Base-by-base conservation (phyloP, 495 filamentous ascomycete genomes). In the Lophium mytilinum region DNA sequence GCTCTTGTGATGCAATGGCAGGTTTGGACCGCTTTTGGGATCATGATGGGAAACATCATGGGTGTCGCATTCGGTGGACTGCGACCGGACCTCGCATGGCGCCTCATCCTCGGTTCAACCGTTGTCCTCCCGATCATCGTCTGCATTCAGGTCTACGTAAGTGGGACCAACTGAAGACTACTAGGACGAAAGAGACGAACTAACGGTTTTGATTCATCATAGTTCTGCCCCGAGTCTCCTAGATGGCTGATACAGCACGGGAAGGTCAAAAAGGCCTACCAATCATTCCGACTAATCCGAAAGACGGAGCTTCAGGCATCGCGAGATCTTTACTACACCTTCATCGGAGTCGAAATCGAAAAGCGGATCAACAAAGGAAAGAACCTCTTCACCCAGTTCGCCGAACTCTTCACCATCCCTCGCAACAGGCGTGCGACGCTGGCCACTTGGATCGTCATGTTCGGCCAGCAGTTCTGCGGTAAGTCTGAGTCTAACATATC, bases 111-210 rank as follows among this genome's bases (percentile, higher is more conserved):
- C 18, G 69, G 53, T 71, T 81, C 56, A 67, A 75, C 63, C 54
- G 72, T 40, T 74, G 80, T 72, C 51, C 68, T 67, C 14, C 56
- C 69, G 10, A 52, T 70, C 54, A 45, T 64, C 50, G 58, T 72
- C 11, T 43, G 42, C 0, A 30, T 48, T 30, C 61, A 60, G 41
- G 66, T 72, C 55, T 72, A 37, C 36, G 24, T 30, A 30, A 30
- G 24, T 30, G 24, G 24, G n/a, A n/a, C n/a, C n/a, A n/a, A n/a
- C n/a, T n/a, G n/a, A 73, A 77, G 12, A 78, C 83, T 21, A 72
- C 78, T 12, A 83, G 82, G 9, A 72, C 90, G 3, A 89, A 88
- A 63, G 92, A 89, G 89, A 80, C 88, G 30, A 66, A 89, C 50
- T 30, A 30, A 30, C 24, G 24, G 2, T 30, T 30, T 6, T 30